Evolutionary conservation across 805 yeast species (phyloP).

Genomic region (Gaillardinia entomophila): DNA sequence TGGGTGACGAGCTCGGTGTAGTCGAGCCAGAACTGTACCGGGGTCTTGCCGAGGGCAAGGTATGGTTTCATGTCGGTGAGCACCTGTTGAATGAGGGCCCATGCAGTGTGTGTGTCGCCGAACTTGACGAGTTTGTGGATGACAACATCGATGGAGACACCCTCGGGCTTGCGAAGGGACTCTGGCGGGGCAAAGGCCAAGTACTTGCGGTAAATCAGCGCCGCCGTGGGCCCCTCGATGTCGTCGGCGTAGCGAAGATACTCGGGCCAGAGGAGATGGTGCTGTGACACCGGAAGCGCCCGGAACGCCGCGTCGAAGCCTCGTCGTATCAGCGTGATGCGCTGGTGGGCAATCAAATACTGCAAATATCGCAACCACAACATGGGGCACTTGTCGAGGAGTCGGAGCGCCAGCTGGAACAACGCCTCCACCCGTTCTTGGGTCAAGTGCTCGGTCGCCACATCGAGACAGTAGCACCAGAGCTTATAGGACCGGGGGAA

Average conservation of each 20-base stretch:
- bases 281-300: constrained; percentile 46
- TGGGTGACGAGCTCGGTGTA: constrained; percentile 32
- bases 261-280: constrained; percentile 34
- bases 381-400: constrained; percentile 39
- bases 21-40: constrained; percentile 42
- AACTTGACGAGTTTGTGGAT: constrained; percentile 26
- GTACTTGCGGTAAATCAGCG: constrained; percentile 24
- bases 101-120: constrained; percentile 18
- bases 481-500: constrained; percentile 45
- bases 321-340: constrained; percentile 31
- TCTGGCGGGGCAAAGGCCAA: constrained; percentile 19
- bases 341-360: constrained; percentile 30
- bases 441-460: constrained; percentile 39
- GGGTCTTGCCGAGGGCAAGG: constrained; percentile 30
- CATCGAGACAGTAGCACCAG: too few relatives aligned
- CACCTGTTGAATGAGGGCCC: constrained; percentile 25
- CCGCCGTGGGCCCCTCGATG: constrained; percentile 37
- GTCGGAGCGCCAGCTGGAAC: constrained; percentile 42
- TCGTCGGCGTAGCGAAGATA: constrained; percentile 51
- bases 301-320: constrained; percentile 47
- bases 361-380: constrained; percentile 49
- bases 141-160: constrained; percentile 19
- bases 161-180: constrained; percentile 3
- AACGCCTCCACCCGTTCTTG: constrained; percentile 28
- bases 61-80: constrained; percentile 24